Conservation (phyloP, 352 stramenopile genomes). For the Phytophthora parvispora region DNA sequence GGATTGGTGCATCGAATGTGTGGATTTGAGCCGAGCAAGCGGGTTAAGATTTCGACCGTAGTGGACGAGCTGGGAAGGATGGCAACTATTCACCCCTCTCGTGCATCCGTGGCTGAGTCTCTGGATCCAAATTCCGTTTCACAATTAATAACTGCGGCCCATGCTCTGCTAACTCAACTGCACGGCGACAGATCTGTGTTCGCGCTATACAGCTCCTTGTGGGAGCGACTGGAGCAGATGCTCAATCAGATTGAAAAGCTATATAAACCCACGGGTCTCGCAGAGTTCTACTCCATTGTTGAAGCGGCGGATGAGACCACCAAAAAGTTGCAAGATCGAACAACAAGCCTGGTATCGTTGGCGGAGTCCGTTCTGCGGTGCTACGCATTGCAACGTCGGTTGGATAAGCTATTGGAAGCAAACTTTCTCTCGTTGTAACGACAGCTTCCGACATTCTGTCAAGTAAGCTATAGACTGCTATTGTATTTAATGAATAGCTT, state of each 20-base stretch:
- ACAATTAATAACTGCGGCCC: neutral
- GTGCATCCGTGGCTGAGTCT: neutral
- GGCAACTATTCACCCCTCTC: neutral
- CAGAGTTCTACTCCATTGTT: neutral
- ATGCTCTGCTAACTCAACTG: neutral
- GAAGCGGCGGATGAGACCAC: neutral
- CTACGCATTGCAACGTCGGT: neutral
- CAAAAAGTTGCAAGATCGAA: neutral
- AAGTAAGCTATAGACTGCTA: no score
- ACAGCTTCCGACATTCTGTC: no score
- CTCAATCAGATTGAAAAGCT: neutral
- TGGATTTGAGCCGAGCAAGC: neutral
- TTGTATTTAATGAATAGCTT: no score
- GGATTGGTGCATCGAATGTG: constrained; percentile 3
- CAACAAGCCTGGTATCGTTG: neutral
- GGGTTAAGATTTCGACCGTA: neutral
- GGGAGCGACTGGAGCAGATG: neutral
- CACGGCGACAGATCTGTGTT: neutral
- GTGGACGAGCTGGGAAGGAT: neutral
- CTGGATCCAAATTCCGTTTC: neutral
- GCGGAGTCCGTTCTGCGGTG: neutral
- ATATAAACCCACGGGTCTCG: neutral
- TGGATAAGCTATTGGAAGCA: neutral
- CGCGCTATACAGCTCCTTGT: neutral
- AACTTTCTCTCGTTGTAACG: neutral